Percentiles rank a stretch among this genome's conserved stretches.
phyloP scores from a whole-genome alignment of 2,329 filamentous ascomycete genomes.

The Ceratocystiopsis sp. region DNA sequence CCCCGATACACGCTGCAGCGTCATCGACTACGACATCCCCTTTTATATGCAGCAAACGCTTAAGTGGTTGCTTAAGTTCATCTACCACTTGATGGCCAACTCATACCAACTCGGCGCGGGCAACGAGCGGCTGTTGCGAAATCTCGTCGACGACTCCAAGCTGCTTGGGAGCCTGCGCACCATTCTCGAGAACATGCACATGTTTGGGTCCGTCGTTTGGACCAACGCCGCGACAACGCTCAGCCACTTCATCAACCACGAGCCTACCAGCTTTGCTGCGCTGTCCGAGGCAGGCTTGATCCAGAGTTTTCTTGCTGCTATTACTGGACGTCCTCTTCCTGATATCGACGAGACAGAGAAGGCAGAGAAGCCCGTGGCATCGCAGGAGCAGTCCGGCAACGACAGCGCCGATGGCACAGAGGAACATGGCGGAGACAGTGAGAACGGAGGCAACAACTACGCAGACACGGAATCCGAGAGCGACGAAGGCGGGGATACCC shows the following conservation, averaged over 20 bases:
- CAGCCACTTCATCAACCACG: constrained; percentile 95
- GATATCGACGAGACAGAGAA: constrained; percentile 8
- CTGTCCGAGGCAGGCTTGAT: constrained; percentile 90
- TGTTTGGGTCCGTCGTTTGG: constrained; percentile 90
- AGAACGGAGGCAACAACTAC: constrained; percentile 3
- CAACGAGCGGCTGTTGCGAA: constrained; percentile 77
- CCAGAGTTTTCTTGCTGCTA: constrained; percentile 65
- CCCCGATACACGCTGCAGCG: constrained; percentile 50
- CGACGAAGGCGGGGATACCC: constrained; percentile 15
- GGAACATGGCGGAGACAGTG: neutral
- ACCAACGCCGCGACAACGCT: constrained; percentile 83
- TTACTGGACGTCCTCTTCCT: constrained; percentile 40
- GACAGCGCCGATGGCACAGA: neutral
- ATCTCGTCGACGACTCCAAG: constrained; percentile 83
- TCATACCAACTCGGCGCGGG: constrained; percentile 44
- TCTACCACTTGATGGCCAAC: constrained; percentile 86
- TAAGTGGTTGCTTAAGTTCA: constrained; percentile 87
- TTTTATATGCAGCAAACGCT: constrained; percentile 88
- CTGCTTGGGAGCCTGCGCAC: constrained; percentile 62
- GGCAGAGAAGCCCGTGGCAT: constrained; percentile 11
- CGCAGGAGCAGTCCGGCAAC: constrained; percentile 1
- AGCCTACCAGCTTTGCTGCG: constrained; percentile 91
- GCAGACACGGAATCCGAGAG: neutral
- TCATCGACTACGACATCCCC: constrained; percentile 84
- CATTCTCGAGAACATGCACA: constrained; percentile 61